Percentiles rank a stretch among this genome's conserved stretches.
Evolutionary conservation across 2,329 filamentous ascomycete genomes (phyloP).

Genomic region (Tolypocladium pustulatum): DNA sequence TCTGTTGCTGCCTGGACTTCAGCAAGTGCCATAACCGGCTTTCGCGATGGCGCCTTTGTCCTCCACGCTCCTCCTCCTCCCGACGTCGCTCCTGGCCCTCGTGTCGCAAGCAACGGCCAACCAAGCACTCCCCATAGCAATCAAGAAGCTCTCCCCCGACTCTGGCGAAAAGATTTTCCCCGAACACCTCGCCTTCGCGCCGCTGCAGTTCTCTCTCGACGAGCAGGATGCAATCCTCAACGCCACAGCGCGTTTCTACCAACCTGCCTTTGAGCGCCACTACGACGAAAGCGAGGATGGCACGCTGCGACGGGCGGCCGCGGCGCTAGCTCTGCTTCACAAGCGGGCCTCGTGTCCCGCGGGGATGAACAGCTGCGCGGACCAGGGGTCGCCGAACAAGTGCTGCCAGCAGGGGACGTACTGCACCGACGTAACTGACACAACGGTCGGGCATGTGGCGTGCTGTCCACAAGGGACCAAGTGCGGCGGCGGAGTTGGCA

Average conservation of each 20-base stretch:
- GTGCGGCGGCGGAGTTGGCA: constrained; percentile 53
- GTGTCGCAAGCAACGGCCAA: constrained; percentile 25
- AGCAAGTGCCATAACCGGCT: not conserved
- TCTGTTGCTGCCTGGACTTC: too few relatives aligned
- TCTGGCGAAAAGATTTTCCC: constrained; percentile 64
- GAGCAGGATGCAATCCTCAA: constrained; percentile 14
- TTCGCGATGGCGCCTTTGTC: constrained; percentile 1
- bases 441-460: constrained; percentile 56
- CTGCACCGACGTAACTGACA: constrained; percentile 55
- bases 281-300: constrained; percentile 12
- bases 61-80: constrained; percentile 2
- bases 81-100: constrained; percentile 2
- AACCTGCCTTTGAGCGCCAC: constrained; percentile 43
- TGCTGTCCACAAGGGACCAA: constrained; percentile 59
- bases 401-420: constrained; percentile 59
- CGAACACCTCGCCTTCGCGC: constrained; percentile 48
- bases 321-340: constrained; percentile 36
- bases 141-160: constrained; percentile 63
- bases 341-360: constrained; percentile 57
- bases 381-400: constrained; percentile 56
- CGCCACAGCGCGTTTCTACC: constrained; percentile 20
- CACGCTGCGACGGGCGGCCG: constrained; percentile 32
- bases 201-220: constrained; percentile 16
- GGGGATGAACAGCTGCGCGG: constrained; percentile 53
- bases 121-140: constrained; percentile 40